phyloP scores from a whole-genome alignment of 1,139 yeast species.

The Taphrina sp. region DNA sequence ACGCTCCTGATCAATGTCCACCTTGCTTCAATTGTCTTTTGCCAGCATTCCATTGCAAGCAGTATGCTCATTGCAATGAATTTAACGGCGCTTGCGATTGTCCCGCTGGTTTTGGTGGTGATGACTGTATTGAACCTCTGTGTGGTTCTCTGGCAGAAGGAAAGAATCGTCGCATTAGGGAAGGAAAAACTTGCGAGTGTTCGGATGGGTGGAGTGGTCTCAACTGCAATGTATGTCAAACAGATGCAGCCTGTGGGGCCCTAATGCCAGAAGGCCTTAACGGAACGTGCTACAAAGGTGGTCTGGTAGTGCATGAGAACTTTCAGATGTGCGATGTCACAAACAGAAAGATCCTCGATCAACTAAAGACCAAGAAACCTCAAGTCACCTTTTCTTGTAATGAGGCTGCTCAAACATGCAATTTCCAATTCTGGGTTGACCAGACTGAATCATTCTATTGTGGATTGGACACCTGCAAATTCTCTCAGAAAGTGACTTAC shows the following conservation, averaged over 20 bases:
- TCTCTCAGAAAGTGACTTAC: constrained; percentile 42
- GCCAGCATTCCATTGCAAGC: constrained; percentile 86
- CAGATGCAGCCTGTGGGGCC: constrained; percentile 72
- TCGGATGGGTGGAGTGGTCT: constrained; percentile 88
- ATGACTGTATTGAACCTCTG: constrained; percentile 81
- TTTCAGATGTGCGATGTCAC: constrained; percentile 96
- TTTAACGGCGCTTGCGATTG: constrained; percentile 92
- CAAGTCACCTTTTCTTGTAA: constrained; percentile 92
- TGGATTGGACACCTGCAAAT: constrained; percentile 68
- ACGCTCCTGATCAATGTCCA: constrained; percentile 32
- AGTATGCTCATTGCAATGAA: constrained; percentile 79
- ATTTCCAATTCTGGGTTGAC: constrained; percentile 95
- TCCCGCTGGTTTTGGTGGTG: constrained; percentile 88
- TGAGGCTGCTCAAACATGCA: constrained; percentile 62
- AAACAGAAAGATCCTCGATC: constrained; percentile 67
- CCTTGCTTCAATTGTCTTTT: constrained; percentile 76
- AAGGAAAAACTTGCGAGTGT: constrained; percentile 63
- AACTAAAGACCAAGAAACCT: constrained; percentile 75
- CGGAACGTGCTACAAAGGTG: constrained; percentile 90
- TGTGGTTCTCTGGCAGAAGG: constrained; percentile 79
- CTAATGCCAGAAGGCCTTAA: constrained; percentile 83
- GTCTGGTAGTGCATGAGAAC: constrained; percentile 73
- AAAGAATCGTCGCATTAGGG: constrained; percentile 59
- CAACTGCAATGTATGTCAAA: constrained; percentile 78
- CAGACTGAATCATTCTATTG: constrained; percentile 86